Evolutionary conservation across 1,284 basidiomycete genomes (phyloP).

Genomic region (Microbotryum scabiosae): DNA sequence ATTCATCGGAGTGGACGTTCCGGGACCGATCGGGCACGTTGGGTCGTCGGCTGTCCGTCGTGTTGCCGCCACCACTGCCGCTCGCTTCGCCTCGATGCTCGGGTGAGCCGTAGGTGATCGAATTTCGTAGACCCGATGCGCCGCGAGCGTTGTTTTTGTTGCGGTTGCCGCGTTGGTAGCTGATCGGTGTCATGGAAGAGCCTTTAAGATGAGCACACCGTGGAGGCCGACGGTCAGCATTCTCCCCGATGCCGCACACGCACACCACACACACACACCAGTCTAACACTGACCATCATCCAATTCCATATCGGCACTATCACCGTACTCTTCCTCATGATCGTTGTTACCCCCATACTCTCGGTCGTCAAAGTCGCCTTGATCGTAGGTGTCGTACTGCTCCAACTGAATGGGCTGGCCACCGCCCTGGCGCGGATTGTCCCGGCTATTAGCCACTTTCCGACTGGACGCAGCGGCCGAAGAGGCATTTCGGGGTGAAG

Average conservation of each 20-base stretch:
- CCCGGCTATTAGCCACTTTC: too few relatives aligned
- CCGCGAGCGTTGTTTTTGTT: not conserved
- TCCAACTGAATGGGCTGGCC: too few relatives aligned
- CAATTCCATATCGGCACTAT: conserved; percentile 46
- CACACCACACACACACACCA: too few relatives aligned
- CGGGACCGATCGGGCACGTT: conserved; percentile 6
- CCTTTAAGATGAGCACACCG: not conserved
- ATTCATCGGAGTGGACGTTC: conserved; percentile 1
- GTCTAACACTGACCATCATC: conserved; percentile 47
- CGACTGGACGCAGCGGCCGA: too few relatives aligned
- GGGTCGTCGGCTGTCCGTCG: conserved; percentile 30
- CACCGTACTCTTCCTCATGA: conserved; percentile 37
- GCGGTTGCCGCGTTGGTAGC: conserved; percentile 9
- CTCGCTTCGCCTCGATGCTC: too few relatives aligned
- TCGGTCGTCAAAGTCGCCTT: too few relatives aligned
- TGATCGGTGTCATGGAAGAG: conserved; percentile 5
- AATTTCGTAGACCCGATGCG: not conserved
- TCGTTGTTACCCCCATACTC: conserved; percentile 2
- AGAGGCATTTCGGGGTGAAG: too few relatives aligned
- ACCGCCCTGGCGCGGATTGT: too few relatives aligned
- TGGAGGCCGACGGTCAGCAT: not conserved
- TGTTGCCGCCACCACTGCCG: conserved; percentile 20
- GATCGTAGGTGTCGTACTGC: too few relatives aligned
- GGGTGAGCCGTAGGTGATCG: too few relatives aligned
- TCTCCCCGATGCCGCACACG: too few relatives aligned